These are phyloP conservation scores for Lasiosphaeria ovina DNA, from an alignment of 495 filamentous ascomycete species.

Conservation along the genomic window DNA sequence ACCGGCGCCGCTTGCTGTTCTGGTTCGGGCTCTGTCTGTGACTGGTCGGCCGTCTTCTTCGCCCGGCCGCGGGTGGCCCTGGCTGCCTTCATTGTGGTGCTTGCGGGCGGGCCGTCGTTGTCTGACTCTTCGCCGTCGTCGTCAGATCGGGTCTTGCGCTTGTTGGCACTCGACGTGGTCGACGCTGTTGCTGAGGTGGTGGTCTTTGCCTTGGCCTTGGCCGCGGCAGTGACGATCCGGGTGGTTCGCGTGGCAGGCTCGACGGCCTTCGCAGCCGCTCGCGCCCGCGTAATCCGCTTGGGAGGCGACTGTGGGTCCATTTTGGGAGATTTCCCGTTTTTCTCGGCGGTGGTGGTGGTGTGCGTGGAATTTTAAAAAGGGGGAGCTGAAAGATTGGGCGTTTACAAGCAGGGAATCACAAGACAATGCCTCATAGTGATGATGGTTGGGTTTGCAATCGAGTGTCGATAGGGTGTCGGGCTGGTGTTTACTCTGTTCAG, in stretches of 20 bases:
- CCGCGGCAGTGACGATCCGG: conserved; percentile 33
- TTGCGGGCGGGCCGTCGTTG: conserved; percentile 28
- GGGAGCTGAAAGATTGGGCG: conserved; percentile 4
- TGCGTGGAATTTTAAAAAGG: conserved; percentile 6
- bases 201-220: conserved; percentile 43
- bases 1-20: conserved; percentile 24
- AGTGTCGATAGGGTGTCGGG: neutral
- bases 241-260: conserved; percentile 37
- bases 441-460: neutral
- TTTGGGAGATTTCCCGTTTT: conserved; percentile 9
- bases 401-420: conserved; percentile 15
- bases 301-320: conserved; percentile 53
- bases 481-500: conserved; percentile 15
- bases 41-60: conserved; percentile 38
- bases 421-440: conserved; percentile 21
- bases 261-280: conserved; percentile 50
- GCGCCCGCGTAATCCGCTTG: conserved; percentile 59
- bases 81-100: conserved; percentile 34
- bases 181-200: conserved; percentile 26
- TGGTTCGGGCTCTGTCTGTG: conserved; percentile 15
- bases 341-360: neutral
- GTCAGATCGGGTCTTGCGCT: conserved; percentile 48
- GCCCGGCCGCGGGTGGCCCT: conserved; percentile 41
- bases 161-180: conserved; percentile 26
- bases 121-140: conserved; percentile 38